Evolutionary conservation across 805 yeast genomes (phyloP).

Genomic region (Clavispora asparagi): DNA sequence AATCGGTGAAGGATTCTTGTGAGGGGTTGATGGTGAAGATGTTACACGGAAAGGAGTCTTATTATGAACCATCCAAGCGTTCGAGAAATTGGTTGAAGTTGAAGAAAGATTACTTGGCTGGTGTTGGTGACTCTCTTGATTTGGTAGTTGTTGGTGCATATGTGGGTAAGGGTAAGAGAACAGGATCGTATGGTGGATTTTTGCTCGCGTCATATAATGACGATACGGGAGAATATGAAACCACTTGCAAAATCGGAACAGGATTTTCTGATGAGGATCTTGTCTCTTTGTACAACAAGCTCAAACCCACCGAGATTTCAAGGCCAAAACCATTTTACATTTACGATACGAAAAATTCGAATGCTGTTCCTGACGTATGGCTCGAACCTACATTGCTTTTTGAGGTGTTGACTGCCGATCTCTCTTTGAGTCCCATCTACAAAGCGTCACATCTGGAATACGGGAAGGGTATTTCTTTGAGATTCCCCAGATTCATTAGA

Average conservation of each 20-base stretch:
- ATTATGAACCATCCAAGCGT: conserved; percentile 91
- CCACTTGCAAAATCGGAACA: conserved; percentile 95
- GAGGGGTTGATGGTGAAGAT: conserved; percentile 97
- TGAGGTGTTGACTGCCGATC: conserved; percentile 88
- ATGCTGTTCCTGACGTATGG: conserved; percentile 89
- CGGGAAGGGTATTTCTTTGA: conserved; percentile 78
- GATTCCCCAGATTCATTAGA: conserved; percentile 84
- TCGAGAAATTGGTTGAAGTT: conserved; percentile 93
- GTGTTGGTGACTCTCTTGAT: conserved; percentile 94
- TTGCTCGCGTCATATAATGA: conserved; percentile 84
- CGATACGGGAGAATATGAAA: conserved; percentile 89
- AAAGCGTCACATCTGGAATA: conserved; percentile 72
- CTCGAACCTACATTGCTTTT: conserved; percentile 80
- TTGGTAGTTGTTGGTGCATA: conserved; percentile 92
- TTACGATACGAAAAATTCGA: conserved; percentile 54
- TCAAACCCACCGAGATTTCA: conserved; percentile 62
- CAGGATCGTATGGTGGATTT: conserved; percentile 94
- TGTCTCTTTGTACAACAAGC: conserved; percentile 49
- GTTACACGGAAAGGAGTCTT: conserved; percentile 72
- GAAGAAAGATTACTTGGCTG: conserved; percentile 91
- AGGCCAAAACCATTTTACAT: conserved; percentile 64
- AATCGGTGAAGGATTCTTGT: conserved; percentile 82
- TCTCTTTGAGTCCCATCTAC: conserved; percentile 82
- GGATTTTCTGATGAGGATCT: conserved; percentile 89
- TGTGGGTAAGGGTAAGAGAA: conserved; percentile 89